Conservation (phyloP, 2,329 filamentous ascomycete species). For the Sporothrix euskadiensis region DNA sequence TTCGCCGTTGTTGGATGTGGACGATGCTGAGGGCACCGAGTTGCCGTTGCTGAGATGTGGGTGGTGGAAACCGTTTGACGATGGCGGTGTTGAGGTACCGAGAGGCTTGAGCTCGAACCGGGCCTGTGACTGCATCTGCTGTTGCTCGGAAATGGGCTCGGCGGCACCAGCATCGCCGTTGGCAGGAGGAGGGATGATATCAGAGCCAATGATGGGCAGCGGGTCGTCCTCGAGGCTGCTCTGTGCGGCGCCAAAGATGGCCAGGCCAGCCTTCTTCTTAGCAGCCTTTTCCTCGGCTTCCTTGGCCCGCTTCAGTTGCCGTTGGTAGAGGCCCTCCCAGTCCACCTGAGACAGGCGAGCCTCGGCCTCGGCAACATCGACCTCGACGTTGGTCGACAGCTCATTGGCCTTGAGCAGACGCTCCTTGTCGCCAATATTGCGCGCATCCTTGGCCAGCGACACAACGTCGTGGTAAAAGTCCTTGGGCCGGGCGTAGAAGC, state of each 20-base stretch:
- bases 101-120: conserved; percentile 53
- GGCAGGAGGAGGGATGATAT: conserved; percentile 17
- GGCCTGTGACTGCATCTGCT: conserved; percentile 38
- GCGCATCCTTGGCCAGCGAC: conserved; percentile 80
- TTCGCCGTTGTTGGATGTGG: conserved; percentile 43
- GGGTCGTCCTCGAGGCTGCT: conserved; percentile 20
- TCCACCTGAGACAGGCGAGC: conserved; percentile 58
- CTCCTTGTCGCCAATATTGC: conserved; percentile 77
- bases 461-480: conserved; percentile 90
- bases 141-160: conserved; percentile 42
- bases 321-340: conserved; percentile 78
- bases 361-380: conserved; percentile 81
- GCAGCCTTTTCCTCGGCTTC: conserved; percentile 61
- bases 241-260: conserved; percentile 43
- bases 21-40: conserved; percentile 47
- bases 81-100: conserved; percentile 17
- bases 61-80: conserved; percentile 59
- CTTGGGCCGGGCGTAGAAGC: conserved; percentile 86
- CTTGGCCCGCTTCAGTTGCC: conserved; percentile 66
- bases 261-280: conserved; percentile 64
- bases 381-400: conserved; percentile 87
- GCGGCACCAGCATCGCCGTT: background rate
- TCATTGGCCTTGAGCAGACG: conserved; percentile 86
- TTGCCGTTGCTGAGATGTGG: conserved; percentile 57
- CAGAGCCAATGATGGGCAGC: conserved; percentile 25